Evolutionary conservation across 169 alveolate genomes (phyloP).

Genomic region (Babesia ovis): DNA sequence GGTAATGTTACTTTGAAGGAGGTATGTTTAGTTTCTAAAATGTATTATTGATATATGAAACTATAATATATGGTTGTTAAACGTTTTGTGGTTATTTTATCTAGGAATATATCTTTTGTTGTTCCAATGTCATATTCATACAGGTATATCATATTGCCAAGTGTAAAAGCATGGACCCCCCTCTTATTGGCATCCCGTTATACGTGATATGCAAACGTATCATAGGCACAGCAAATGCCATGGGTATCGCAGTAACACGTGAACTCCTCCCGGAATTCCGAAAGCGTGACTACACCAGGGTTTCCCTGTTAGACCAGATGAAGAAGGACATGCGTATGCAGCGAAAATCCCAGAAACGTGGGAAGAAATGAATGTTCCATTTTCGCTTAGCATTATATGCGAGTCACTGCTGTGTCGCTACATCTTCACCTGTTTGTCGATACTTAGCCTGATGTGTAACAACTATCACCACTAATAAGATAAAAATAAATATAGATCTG

Average conservation of each 20-base stretch:
- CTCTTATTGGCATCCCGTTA: constrained; percentile 76
- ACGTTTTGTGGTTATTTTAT: no score
- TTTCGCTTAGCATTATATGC: no score
- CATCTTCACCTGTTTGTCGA: no score
- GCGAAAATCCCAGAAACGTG: constrained; percentile 40
- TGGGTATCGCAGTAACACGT: constrained; percentile 78
- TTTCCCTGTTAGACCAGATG: constrained; percentile 77
- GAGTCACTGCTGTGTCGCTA: no score
- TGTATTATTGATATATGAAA: no score
- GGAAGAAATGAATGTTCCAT: constrained; percentile 35
- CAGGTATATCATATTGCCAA: constrained; percentile 85
- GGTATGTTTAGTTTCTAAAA: no score
- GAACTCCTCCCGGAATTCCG: constrained; percentile 77
- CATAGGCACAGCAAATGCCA: constrained; percentile 77
- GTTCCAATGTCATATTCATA: no score
- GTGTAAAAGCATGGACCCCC: constrained; percentile 85
- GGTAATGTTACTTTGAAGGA: constrained; percentile 87
- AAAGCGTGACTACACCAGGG: constrained; percentile 81
- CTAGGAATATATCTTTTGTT: no score
- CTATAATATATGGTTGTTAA: no score
- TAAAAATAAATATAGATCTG: no score
- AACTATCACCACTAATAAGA: no score
- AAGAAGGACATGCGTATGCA: constrained; percentile 76
- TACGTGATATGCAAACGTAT: constrained; percentile 69
- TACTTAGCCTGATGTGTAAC: no score